Percentiles rank a stretch among this genome's conserved stretches.
Conservation (phyloP, 257 asterid species). For the Agastache rugosa region DNA sequence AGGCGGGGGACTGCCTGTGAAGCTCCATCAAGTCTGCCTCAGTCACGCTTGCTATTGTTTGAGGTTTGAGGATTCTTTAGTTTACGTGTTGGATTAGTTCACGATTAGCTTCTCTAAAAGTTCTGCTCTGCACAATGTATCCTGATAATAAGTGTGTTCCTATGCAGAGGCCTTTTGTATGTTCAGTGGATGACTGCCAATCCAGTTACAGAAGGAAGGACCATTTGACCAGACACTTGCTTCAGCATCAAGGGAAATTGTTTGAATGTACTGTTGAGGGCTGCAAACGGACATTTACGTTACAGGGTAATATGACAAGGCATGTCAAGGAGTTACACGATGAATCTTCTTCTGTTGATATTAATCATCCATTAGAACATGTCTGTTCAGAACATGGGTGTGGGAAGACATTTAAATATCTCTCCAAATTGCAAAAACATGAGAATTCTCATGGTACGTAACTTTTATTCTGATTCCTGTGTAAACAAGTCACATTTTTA, state of each 20-base stretch:
- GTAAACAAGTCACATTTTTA: neutral
- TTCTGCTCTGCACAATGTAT: neutral
- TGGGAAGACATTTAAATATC: constrained; percentile 75
- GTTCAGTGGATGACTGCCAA: constrained; percentile 80
- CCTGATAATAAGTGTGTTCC: constrained; percentile 22
- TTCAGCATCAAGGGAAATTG: constrained; percentile 82
- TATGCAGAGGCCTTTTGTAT: constrained; percentile 76
- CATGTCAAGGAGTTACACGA: constrained; percentile 74
- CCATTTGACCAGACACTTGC: constrained; percentile 77
- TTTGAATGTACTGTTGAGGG: constrained; percentile 64
- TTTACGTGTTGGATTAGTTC: constrained; percentile 6
- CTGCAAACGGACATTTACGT: constrained; percentile 57
- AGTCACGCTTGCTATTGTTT: constrained; percentile 59
- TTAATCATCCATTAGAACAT: constrained; percentile 46
- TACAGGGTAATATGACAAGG: constrained; percentile 70
- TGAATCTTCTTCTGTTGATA: constrained; percentile 44
- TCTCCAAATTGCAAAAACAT: constrained; percentile 70
- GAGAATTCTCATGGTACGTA: constrained; percentile 78
- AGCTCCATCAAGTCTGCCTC: constrained; percentile 99
- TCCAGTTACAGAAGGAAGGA: constrained; percentile 86
- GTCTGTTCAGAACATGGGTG: constrained; percentile 79
- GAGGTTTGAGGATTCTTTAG: constrained; percentile 59
- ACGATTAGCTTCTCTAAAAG: neutral
- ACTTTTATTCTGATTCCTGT: neutral
- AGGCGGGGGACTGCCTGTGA: constrained; percentile 99